Evolutionary conservation across 257 asterid genomes (phyloP), one percentile per base, ranked within the genome.

Genomic region (Parsonsia alboflavescens): DNA sequence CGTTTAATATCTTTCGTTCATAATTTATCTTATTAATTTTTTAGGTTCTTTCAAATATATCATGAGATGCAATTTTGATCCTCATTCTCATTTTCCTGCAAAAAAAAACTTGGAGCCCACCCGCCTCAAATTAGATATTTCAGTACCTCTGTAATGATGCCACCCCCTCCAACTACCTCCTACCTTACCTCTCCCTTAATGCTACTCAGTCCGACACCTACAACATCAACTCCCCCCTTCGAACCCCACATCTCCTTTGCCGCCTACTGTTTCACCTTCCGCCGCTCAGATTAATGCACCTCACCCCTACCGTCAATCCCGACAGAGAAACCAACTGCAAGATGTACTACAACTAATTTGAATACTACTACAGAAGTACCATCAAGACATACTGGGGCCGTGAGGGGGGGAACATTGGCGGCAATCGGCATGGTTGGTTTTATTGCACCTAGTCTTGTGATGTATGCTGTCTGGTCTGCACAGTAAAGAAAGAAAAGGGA

Each of bases 241-340:
- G 24, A 53, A 71, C 61, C 76, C 76, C 21, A 39, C 74, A 5
- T 49, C 85, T 58, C 56, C 82, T 59, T 64, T 64, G 70, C 81
- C 88, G 7, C 90, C 91, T 69, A 73, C 87, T 62, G n/a, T 73
- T 64, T 76, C 90, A 73, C 86, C 90, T 61, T 80, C 87, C 39
- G 65, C 88, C 54, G 86, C 88, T 7, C 68, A 57, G 17, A 76
- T 26, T 78, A 88, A 80, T 78, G 10, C 87, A 72, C 79, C 48
- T 62, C 86, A 44, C 80, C 89, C 15, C 73, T 54, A 71, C 87
- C 89, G 56, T 62, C 84, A 33, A 54, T 28, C 42, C 85, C 88
- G 58, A 39, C 85, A 9, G 93, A 84, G 82, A 90, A 89, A 77
- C 98, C 96, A 16, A 89, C 91, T 5, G 90, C 96, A 17, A 79